A percentile compares a stretch with the other conserved stretches of the same genome.
Evolutionary conservation across 2,329 filamentous ascomycete species (phyloP).

Genomic region (Sarocladiaceae sp.): DNA sequence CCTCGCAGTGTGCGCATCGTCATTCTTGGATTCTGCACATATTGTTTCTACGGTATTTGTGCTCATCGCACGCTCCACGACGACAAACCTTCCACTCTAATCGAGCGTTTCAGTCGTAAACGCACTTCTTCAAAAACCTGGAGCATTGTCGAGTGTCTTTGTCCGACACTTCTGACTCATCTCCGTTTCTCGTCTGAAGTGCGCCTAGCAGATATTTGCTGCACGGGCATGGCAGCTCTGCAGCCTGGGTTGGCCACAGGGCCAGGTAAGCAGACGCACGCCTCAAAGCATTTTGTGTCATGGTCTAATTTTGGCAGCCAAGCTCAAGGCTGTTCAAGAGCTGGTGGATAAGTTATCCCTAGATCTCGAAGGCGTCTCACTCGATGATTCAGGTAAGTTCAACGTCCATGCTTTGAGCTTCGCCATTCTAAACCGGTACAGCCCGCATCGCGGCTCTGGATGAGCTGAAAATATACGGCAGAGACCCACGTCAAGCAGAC

Average conservation of each 20-base stretch:
- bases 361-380: background rate
- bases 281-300: background rate
- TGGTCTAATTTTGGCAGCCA: background rate
- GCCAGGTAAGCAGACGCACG: slow-evolving; percentile 30
- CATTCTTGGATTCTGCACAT: too few relatives aligned
- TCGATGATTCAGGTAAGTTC: background rate
- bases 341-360: background rate
- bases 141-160: too few relatives aligned
- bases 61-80: too few relatives aligned
- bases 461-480: slow-evolving; percentile 63
- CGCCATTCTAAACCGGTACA: too few relatives aligned
- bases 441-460: slow-evolving; percentile 60
- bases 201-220: slow-evolving; percentile 6
- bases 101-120: too few relatives aligned
- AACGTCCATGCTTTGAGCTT: too few relatives aligned
- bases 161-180: too few relatives aligned
- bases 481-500: slow-evolving; percentile 66
- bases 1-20: too few relatives aligned
- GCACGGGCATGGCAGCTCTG: slow-evolving; percentile 18
- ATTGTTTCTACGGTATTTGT: too few relatives aligned
- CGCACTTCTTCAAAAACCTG: too few relatives aligned
- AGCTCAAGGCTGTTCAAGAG: background rate
- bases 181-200: too few relatives aligned
- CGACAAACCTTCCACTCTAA: too few relatives aligned
- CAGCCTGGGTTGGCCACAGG: slow-evolving; percentile 32